These are phyloP conservation scores for Actinidia arguta DNA, from an alignment of 179 eudicot species.

Conservation along the genomic window DNA sequence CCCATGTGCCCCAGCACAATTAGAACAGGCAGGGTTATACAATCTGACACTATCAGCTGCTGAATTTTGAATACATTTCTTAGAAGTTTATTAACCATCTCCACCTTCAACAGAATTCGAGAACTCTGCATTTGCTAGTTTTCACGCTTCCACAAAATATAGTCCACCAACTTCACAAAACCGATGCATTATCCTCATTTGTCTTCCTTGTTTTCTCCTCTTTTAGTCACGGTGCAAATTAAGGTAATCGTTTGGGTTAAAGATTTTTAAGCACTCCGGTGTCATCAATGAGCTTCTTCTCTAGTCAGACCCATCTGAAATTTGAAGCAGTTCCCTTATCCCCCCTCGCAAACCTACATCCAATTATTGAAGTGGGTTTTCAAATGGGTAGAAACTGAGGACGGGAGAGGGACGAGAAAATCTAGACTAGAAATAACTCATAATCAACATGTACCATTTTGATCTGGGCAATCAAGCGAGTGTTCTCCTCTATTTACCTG, in stretches of 20 bases:
- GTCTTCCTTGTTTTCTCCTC: neutral
- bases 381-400: neutral
- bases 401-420: neutral
- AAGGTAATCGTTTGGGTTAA: neutral
- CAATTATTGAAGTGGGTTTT: constrained; percentile 5
- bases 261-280: neutral
- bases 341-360: constrained; percentile 81
- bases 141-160: neutral
- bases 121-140: neutral
- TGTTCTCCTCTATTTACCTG: constrained; percentile 83
- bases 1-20: no score
- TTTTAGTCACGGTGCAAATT: neutral
- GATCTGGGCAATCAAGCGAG: constrained; percentile 65
- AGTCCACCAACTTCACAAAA: neutral
- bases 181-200: neutral
- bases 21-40: no score
- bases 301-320: constrained; percentile 33
- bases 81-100: neutral
- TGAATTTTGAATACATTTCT: no score
- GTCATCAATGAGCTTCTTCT: neutral
- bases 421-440: neutral
- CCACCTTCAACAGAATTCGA: neutral
- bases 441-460: constrained; percentile 48
- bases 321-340: constrained; percentile 69
- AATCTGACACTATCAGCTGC: no score